Evolutionary conservation across 768 basidiomycete genomes (phyloP).

Genomic region (Baorangia bicolor): DNA sequence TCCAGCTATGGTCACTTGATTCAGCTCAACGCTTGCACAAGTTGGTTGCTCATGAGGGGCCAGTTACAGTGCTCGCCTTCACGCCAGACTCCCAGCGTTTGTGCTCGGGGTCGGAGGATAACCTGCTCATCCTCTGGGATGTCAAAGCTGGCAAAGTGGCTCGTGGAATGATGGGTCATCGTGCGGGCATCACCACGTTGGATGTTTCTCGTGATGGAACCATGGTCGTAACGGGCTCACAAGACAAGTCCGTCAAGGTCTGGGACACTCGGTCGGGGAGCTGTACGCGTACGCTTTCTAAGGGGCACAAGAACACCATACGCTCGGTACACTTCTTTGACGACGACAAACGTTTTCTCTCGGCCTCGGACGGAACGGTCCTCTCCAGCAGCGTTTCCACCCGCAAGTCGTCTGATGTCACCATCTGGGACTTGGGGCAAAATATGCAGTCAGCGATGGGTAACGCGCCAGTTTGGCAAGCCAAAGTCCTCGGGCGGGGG

Average conservation of each 20-base stretch:
- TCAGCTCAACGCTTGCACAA: conserved; percentile 1
- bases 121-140: conserved; percentile 19
- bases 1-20: conserved; percentile 17
- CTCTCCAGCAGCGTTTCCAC: not conserved
- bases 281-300: conserved; percentile 5
- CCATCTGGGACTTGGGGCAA: conserved; percentile 5
- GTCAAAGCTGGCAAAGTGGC: not conserved
- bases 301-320: conserved; percentile 1
- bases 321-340: conserved; percentile 9
- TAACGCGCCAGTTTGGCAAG: conserved; percentile 4
- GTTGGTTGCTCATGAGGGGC: conserved; percentile 9
- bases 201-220: conserved; percentile 17
- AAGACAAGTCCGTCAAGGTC: conserved; percentile 19
- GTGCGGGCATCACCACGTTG: conserved; percentile 8
- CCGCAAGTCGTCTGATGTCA: not conserved
- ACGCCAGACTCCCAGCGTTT: conserved; percentile 9
- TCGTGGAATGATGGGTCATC: conserved; percentile 19
- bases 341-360: conserved; percentile 7
- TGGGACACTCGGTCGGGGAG: conserved; percentile 15
- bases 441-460: not conserved
- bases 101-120: conserved; percentile 22
- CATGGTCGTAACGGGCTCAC: conserved; percentile 16
- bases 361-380: not conserved
- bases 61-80: conserved; percentile 14
- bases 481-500: not conserved